Percentiles rank a stretch among this genome's conserved stretches.
Evolutionary conservation across 2,329 filamentous ascomycete species (phyloP).

Genomic region (Purpureocillium takamizusanense): DNA sequence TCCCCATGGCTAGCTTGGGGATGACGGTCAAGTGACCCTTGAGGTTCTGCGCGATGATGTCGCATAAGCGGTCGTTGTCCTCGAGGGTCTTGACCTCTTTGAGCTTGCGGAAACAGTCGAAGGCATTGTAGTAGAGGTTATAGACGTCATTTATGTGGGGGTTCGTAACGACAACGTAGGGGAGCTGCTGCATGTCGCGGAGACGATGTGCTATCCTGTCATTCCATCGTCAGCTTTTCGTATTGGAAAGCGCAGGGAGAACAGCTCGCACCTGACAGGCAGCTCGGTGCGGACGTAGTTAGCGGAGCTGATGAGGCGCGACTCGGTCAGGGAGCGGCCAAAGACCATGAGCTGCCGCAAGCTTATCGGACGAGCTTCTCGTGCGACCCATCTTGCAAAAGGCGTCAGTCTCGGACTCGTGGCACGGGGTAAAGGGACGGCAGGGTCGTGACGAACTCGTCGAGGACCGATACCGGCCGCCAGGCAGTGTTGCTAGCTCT

Average conservation of each 20-base stretch:
- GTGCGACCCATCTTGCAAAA: constrained; percentile 76
- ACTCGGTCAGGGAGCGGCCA: constrained; percentile 84
- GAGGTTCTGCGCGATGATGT: constrained; percentile 68
- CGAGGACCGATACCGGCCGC: constrained; percentile 54
- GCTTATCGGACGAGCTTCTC: constrained; percentile 90
- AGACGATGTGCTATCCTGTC: constrained; percentile 80
- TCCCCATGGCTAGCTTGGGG: constrained; percentile 87
- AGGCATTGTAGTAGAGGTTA: constrained; percentile 94
- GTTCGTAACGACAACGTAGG: constrained; percentile 95
- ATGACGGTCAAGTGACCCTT: constrained; percentile 89
- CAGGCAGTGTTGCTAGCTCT: constrained; percentile 33
- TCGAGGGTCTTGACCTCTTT: constrained; percentile 76
- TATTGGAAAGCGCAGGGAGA: too few species aligned
- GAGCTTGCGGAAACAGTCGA: constrained; percentile 79
- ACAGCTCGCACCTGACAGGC: constrained; percentile 14
- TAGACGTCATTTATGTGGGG: constrained; percentile 90
- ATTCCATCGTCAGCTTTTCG: background rate
- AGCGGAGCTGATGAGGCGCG: constrained; percentile 81
- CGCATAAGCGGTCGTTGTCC: constrained; percentile 84
- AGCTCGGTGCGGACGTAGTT: constrained; percentile 97
- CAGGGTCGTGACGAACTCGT: constrained; percentile 42
- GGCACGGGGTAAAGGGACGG: constrained; percentile 11
- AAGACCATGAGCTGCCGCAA: constrained; percentile 96
- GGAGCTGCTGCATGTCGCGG: constrained; percentile 92
- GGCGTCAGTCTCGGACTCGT: constrained; percentile 5